Conservation (phyloP, 495 filamentous ascomycete genomes). For the Neurospora pannonica region DNA sequence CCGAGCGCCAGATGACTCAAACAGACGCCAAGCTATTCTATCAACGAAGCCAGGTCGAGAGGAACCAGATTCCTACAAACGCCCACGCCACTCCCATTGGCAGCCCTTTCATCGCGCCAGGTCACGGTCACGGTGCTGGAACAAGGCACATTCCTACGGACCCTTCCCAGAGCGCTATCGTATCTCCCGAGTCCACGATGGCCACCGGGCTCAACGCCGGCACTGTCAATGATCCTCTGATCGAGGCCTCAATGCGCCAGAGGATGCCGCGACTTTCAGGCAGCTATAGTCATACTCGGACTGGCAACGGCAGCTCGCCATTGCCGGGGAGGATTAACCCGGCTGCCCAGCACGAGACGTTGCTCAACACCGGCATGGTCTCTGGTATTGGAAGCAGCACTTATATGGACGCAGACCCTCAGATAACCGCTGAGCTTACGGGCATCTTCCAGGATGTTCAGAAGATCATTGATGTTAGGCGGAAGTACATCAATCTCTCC, state of each 20-base stretch:
- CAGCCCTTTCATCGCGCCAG: conserved; percentile 39
- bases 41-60: conserved; percentile 69
- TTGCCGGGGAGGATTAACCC: conserved; percentile 18
- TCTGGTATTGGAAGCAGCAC: conserved; percentile 26
- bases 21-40: conserved; percentile 92
- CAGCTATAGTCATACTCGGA: conserved; percentile 10
- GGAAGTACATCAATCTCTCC: conserved; percentile 84
- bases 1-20: conserved; percentile 84
- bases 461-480: conserved; percentile 70
- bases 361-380: conserved; percentile 16
- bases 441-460: conserved; percentile 83
- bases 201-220: conserved; percentile 7
- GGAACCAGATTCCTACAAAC: conserved; percentile 38
- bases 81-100: conserved; percentile 35
- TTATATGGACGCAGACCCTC: conserved; percentile 50
- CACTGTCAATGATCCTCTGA: not conserved
- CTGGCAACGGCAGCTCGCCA: conserved; percentile 14
- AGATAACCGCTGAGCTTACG: conserved; percentile 70
- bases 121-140: conserved; percentile 21
- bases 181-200: conserved; percentile 7
- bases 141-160: conserved; percentile 12
- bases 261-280: not conserved
- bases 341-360: conserved; percentile 18
- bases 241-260: not conserved
- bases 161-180: conserved; percentile 2